Conservation (phyloP, 202 grass and related monocot species). For the Cymbopogon flexuosus region DNA sequence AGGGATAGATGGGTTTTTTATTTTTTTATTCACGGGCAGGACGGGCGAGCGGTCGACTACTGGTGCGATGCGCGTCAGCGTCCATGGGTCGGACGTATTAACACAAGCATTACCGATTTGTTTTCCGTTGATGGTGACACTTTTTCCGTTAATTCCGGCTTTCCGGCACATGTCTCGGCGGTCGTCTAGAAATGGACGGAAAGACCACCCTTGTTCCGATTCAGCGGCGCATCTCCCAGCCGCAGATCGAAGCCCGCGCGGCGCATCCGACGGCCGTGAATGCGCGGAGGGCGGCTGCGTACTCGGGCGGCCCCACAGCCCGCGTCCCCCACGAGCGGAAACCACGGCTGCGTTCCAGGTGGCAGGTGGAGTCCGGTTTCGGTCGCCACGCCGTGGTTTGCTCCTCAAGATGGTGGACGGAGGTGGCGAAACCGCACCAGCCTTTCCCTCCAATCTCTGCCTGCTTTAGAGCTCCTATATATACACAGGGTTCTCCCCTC, state of each 20-base stretch:
- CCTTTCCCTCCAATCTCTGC: too few relatives aligned
- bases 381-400: constrained; percentile 37
- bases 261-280: background rate
- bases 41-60: too few relatives aligned
- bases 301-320: background rate
- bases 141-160: too few relatives aligned
- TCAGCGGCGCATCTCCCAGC: background rate
- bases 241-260: background rate
- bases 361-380: constrained; percentile 16
- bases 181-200: background rate
- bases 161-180: background rate
- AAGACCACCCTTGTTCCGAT: too few relatives aligned
- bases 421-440: constrained; percentile 17
- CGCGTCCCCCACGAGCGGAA: background rate
- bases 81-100: too few relatives aligned
- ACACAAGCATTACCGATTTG: too few relatives aligned
- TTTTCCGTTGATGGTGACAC: too few relatives aligned
- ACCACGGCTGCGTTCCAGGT: constrained; percentile 29
- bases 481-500: background rate
- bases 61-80: too few relatives aligned
- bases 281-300: background rate
- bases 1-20: too few relatives aligned
- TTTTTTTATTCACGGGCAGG: too few relatives aligned
- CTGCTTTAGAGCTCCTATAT: background rate
- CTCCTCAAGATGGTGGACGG: constrained; percentile 16